phyloP scores from a whole-genome alignment of 2,329 filamentous ascomycete genomes.

The Talaromyces sp. region DNA sequence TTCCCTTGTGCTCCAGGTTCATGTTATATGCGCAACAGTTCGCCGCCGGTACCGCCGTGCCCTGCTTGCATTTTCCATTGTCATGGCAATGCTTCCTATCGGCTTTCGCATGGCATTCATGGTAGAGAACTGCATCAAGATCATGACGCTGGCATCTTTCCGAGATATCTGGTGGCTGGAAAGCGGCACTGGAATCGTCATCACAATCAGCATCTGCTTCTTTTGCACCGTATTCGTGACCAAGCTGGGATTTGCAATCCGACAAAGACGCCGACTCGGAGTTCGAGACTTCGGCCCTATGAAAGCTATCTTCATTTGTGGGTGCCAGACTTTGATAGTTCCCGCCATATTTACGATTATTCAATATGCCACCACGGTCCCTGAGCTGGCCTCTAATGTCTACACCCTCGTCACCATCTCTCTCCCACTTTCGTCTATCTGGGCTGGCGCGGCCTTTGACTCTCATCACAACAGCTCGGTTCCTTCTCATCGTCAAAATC shows the following conservation, averaged over 20 bases:
- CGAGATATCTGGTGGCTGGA: slow-evolving; percentile 43
- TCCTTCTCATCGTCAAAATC: slow-evolving; percentile 21
- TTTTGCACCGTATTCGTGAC: slow-evolving; percentile 64
- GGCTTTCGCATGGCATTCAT: slow-evolving; percentile 57
- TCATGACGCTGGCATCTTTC: slow-evolving; percentile 37
- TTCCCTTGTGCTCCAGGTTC: slow-evolving; percentile 65
- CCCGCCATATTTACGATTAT: slow-evolving; percentile 65
- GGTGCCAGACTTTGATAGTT: slow-evolving; percentile 66
- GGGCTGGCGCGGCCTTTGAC: slow-evolving; percentile 55
- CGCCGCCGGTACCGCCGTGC: slow-evolving; percentile 44
- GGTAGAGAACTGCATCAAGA: slow-evolving; percentile 51
- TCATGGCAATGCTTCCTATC: slow-evolving; percentile 56
- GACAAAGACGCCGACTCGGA: slow-evolving; percentile 58
- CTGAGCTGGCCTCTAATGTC: slow-evolving; percentile 58
- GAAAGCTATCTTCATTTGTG: slow-evolving; percentile 69
- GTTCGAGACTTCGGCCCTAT: slow-evolving; percentile 65
- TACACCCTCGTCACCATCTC: slow-evolving; percentile 64
- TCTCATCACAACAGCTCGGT: slow-evolving; percentile 11
- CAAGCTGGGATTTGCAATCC: slow-evolving; percentile 63
- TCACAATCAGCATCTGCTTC: slow-evolving; percentile 61
- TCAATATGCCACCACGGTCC: slow-evolving; percentile 55
- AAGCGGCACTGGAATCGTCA: slow-evolving; percentile 52
- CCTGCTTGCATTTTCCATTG: slow-evolving; percentile 52
- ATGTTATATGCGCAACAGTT: slow-evolving; percentile 62
- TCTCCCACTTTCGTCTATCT: slow-evolving; percentile 67